Percentiles rank a stretch among this genome's conserved stretches.
These are phyloP conservation scores for Umbelopsis isabellina DNA, from an alignment of 192 early-diverging fungal genomes.

Conservation along the genomic window DNA sequence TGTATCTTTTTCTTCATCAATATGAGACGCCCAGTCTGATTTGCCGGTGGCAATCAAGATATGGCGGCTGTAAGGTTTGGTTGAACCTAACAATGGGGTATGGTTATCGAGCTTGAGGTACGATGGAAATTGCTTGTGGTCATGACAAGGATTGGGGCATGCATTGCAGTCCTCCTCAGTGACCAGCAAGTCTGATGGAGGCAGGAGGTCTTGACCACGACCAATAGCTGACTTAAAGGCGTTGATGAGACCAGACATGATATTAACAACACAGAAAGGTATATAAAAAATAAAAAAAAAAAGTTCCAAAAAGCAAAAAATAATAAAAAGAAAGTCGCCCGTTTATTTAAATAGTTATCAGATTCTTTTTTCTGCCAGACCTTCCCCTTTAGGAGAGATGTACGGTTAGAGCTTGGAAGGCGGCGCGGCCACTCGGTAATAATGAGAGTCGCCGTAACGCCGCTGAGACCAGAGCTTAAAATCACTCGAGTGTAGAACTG, in stretches of 20 bases:
- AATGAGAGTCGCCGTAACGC: too few relatives aligned
- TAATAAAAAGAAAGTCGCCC: too few relatives aligned
- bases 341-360: too few relatives aligned
- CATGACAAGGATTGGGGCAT: slow-evolving; percentile 51
- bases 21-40: slow-evolving; percentile 50
- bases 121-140: slow-evolving; percentile 51
- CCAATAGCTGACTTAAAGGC: neutral
- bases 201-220: slow-evolving; percentile 27
- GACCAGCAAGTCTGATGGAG: slow-evolving; percentile 22
- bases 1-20: slow-evolving; percentile 52
- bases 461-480: too few relatives aligned
- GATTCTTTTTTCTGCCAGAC: too few relatives aligned
- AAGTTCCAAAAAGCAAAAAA: too few relatives aligned
- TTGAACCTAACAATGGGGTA: slow-evolving; percentile 47
- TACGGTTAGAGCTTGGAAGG: too few relatives aligned
- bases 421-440: too few relatives aligned
- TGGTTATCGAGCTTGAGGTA: slow-evolving; percentile 56
- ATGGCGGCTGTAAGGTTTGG: slow-evolving; percentile 58
- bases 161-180: slow-evolving; percentile 43
- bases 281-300: too few relatives aligned
- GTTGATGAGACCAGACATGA: neutral
- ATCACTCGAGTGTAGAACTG: too few relatives aligned
- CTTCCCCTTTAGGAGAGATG: too few relatives aligned
- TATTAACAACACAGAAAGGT: neutral
- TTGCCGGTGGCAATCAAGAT: slow-evolving; percentile 58